Evolutionary conservation across 176 grass and related monocot species (phyloP), one percentile per base, ranked within the genome.

Genomic region (Hsuehochloa calcarea): DNA sequence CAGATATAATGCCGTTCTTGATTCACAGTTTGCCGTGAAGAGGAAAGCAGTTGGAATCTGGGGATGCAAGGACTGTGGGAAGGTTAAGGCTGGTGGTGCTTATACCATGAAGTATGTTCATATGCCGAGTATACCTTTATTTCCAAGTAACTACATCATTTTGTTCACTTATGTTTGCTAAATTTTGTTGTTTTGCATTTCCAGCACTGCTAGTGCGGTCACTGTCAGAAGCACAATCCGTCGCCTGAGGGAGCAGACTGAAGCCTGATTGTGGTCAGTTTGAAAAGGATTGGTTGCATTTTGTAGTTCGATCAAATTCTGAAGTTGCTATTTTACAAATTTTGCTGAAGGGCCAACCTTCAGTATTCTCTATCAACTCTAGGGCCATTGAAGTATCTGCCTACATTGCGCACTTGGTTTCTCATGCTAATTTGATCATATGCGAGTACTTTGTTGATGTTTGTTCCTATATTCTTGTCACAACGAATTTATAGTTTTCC

Each of bases 11-110:
- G 5, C 10, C 3, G 15, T 51, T 47, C 6, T 8, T 40, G 7
- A 54, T 68, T 56, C 56, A 31, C 61, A 95, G 83, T 95, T 80
- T 89, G 90, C 90, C 49, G 93, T 93, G 54, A 95, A 95, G 75
- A 95, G 93, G 85, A 95, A 95, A 85, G 88, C 93, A 8, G 90
- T 92, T 79, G 93, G 93, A 70, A 95, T 92, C 74, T 95, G 88
- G 88, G 88, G 93, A 58, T 92, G 90, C 85, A 95, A 95, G 86
- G 88, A 95, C 65, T 90, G 90, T 66, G 90, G 90, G 15, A 92
- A 95, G 88, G 79, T 95, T n/a, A 92, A 92, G 63, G 93, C 88
- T 8, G 85, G 93, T 85, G 93, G 93, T 47, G 90, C 88, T 85
- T 92, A 95, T 79, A 95, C 90, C 40, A 84, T 92, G 88, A 95